phyloP scores from a whole-genome alignment of 768 basidiomycete species.

The Russula sp. region DNA sequence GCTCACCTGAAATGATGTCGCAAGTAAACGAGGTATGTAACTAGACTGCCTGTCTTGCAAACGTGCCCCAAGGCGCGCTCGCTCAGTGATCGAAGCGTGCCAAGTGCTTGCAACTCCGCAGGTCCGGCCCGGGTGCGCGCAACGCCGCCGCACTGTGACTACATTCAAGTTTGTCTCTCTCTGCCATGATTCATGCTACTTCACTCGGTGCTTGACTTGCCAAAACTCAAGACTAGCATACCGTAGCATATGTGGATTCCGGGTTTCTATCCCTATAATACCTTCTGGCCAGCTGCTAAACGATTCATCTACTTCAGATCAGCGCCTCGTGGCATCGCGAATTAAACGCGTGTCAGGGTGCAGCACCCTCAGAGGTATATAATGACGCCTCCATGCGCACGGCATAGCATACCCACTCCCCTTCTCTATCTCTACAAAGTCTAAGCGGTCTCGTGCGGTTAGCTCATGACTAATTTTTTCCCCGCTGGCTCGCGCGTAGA shows the following conservation, averaged over 20 bases:
- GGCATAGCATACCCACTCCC: conserved; percentile 2
- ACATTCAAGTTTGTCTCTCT: neutral
- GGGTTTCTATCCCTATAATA: neutral
- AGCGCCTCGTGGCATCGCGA: conserved; percentile 15
- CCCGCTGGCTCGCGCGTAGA: conserved; percentile 18
- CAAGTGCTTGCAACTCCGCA: neutral
- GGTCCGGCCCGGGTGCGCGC: too few relatives aligned
- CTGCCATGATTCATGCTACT: neutral
- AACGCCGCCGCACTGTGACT: too few relatives aligned
- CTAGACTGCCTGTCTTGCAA: neutral
- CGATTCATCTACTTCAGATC: neutral
- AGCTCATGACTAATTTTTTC: conserved; percentile 22
- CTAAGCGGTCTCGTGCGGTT: conserved; percentile 7
- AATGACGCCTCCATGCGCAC: conserved; percentile 1
- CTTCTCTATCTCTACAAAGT: conserved; percentile 6
- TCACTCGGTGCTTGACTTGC: neutral
- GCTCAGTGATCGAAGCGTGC: conserved; percentile 3
- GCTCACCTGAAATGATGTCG: neutral
- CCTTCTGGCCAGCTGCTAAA: neutral
- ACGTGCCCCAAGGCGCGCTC: too few relatives aligned
- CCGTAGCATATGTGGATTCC: neutral
- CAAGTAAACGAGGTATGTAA: conserved; percentile 5
- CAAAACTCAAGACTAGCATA: neutral
- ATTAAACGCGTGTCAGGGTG: conserved; percentile 4
- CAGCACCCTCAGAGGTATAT: conserved; percentile 14